phyloP scores from a whole-genome alignment of 1,284 basidiomycete genomes.

The Heterobasidion occidentale region DNA sequence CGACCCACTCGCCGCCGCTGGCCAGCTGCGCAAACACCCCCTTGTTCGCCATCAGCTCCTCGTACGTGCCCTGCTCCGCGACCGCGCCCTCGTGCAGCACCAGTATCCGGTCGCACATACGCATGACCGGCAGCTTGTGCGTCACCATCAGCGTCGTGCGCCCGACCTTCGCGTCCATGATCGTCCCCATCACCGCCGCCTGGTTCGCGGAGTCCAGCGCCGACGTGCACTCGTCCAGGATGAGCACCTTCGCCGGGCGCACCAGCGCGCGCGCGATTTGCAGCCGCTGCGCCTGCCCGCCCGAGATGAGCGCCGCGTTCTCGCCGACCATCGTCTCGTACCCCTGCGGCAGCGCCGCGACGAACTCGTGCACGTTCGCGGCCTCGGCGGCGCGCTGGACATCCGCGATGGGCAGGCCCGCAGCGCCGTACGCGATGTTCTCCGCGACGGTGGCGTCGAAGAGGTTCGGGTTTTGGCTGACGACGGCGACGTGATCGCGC shows the following conservation, averaged over 20 bases:
- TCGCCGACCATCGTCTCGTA: conserved; percentile 88
- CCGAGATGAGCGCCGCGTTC: conserved; percentile 83
- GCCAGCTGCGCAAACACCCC: conserved; percentile 82
- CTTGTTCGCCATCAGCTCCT: conserved; percentile 56
- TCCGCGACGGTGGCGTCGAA: conserved; percentile 82
- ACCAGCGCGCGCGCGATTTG: conserved; percentile 89
- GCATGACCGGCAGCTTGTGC: conserved; percentile 90
- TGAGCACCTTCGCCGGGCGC: conserved; percentile 62
- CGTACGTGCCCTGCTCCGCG: conserved; percentile 75
- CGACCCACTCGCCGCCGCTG: conserved; percentile 76
- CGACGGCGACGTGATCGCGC: conserved; percentile 78
- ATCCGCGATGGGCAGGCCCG: conserved; percentile 41
- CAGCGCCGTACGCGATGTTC: conserved; percentile 81
- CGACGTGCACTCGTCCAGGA: conserved; percentile 92
- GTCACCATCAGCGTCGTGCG: conserved; percentile 89
- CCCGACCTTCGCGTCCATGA: conserved; percentile 53
- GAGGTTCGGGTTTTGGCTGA: conserved; percentile 79
- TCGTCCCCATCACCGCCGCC: conserved; percentile 71
- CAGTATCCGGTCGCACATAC: conserved; percentile 83
- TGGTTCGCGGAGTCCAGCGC: conserved; percentile 85
- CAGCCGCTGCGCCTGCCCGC: conserved; percentile 91
- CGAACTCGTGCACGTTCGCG: conserved; percentile 85
- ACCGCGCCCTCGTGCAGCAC: conserved; percentile 75
- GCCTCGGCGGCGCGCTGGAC: conserved; percentile 64
- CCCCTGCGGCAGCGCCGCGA: conserved; percentile 70